phyloP scores from a whole-genome alignment of 495 filamentous ascomycete genomes.

The Aspergillus asperescens region DNA sequence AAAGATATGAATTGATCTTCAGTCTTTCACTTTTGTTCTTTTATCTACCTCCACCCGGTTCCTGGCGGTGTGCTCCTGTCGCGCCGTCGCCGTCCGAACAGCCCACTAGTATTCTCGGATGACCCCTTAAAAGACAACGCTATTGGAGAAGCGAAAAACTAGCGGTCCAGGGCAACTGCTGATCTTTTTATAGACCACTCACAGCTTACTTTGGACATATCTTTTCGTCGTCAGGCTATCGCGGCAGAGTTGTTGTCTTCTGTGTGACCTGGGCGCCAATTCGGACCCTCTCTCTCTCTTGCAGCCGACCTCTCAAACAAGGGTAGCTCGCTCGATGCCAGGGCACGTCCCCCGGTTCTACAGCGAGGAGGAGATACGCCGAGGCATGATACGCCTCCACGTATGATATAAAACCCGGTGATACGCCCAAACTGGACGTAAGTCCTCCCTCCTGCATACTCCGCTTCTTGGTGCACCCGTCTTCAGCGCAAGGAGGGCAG shows the following conservation, averaged over 20 bases:
- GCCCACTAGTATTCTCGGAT: too few species aligned
- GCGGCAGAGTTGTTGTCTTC: slow-evolving; percentile 1
- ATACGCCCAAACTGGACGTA: neutral
- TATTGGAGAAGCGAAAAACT: slow-evolving; percentile 16
- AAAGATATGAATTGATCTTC: neutral
- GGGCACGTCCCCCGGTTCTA: slow-evolving; percentile 4
- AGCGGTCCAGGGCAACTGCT: slow-evolving; percentile 15
- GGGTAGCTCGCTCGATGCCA: neutral
- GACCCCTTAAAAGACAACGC: slow-evolving; percentile 8
- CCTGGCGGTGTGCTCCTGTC: slow-evolving; percentile 7
- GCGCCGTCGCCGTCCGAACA: slow-evolving; percentile 1
- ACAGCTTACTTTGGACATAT: slow-evolving; percentile 6
- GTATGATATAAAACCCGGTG: slow-evolving; percentile 14
- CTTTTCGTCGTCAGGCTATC: neutral
- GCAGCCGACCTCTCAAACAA: neutral
- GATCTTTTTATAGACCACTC: slow-evolving; percentile 14
- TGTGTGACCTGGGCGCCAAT: slow-evolving; percentile 1
- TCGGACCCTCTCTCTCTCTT: too few species aligned
- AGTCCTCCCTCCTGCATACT: slow-evolving; percentile 20
- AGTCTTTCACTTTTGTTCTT: too few species aligned
- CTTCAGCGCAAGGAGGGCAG: slow-evolving; percentile 12
- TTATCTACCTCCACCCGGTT: neutral
- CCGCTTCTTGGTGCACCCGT: slow-evolving; percentile 14
- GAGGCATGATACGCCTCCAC: slow-evolving; percentile 13
- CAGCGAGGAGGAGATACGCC: slow-evolving; percentile 2